These are phyloP conservation scores for Paramecium bursaria DNA, from an alignment of 73 alveolate genomes.

Conservation along the genomic window DNA sequence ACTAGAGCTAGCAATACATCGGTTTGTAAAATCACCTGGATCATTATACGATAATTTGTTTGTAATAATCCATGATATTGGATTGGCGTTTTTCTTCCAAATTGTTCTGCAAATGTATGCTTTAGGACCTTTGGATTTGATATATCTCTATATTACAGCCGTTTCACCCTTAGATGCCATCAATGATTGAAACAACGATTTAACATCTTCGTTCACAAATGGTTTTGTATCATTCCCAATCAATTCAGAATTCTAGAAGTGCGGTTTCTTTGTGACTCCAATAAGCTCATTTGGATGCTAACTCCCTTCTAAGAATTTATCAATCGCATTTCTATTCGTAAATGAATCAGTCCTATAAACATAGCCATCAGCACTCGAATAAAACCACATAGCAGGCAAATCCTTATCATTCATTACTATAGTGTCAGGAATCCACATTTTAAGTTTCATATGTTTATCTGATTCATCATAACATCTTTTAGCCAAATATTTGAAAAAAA, in stretches of 20 bases:
- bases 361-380: slow-evolving; percentile 92
- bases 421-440: slow-evolving; percentile 96
- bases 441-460: slow-evolving; percentile 77
- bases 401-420: slow-evolving; percentile 91
- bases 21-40: slow-evolving; percentile 82
- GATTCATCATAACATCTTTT: slow-evolving; percentile 72
- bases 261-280: slow-evolving; percentile 78
- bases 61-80: slow-evolving; percentile 86
- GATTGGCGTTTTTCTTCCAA: slow-evolving; percentile 87
- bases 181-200: slow-evolving; percentile 61
- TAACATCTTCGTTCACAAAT: slow-evolving; percentile 75
- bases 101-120: slow-evolving; percentile 93
- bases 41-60: slow-evolving; percentile 86
- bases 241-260: slow-evolving; percentile 66
- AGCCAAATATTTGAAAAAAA: slow-evolving; percentile 68
- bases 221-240: slow-evolving; percentile 73
- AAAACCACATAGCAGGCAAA: slow-evolving; percentile 91
- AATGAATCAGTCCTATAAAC: slow-evolving; percentile 92
- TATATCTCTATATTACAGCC: slow-evolving; percentile 89
- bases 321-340: slow-evolving; percentile 74
- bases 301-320: slow-evolving; percentile 76
- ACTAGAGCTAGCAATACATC: slow-evolving; percentile 85
- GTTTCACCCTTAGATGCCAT: slow-evolving; percentile 66
- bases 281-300: slow-evolving; percentile 79
- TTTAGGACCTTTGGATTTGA: slow-evolving; percentile 95